phyloP scores from a whole-genome alignment of 148 eudicot genomes.

The Nepenthes mirabilis region DNA sequence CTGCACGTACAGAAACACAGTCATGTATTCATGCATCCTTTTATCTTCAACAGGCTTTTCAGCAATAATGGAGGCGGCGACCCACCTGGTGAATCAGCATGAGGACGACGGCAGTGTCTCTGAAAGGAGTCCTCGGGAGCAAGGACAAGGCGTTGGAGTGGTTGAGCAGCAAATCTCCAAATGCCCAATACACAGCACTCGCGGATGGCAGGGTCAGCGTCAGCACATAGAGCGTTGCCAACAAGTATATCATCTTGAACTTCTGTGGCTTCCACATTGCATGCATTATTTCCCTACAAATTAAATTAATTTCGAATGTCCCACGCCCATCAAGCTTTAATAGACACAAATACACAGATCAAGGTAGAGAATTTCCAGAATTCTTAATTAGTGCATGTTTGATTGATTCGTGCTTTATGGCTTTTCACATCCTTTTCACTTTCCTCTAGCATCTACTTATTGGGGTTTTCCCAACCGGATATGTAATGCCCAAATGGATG shows the following conservation, averaged over 20 bases:
- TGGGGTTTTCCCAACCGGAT: too few relatives aligned
- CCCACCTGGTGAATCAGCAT: conserved; percentile 75
- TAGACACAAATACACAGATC: too few relatives aligned
- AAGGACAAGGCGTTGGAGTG: conserved; percentile 63
- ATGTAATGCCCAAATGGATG: too few relatives aligned
- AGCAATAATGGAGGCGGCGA: too few relatives aligned
- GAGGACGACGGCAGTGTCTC: conserved; percentile 64
- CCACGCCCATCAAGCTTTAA: too few relatives aligned
- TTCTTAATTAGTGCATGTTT: too few relatives aligned
- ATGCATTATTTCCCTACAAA: conserved; percentile 67
- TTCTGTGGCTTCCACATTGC: conserved; percentile 90
- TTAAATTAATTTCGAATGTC: too few relatives aligned
- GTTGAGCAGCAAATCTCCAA: conserved; percentile 55
- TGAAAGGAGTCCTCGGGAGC: conserved; percentile 45
- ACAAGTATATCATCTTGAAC: conserved; percentile 58
- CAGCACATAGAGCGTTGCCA: conserved; percentile 64
- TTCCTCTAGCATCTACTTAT: too few relatives aligned
- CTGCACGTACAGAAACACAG: conserved; percentile 15
- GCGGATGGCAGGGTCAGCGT: conserved; percentile 81
- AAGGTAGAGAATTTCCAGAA: too few relatives aligned
- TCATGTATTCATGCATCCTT: too few relatives aligned
- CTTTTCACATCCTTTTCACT: too few relatives aligned
- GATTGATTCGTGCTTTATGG: too few relatives aligned
- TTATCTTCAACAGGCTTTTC: background rate
- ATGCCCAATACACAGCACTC: conserved; percentile 83